These are phyloP conservation scores for Huntiella savannae DNA, from an alignment of 2,329 filamentous ascomycete genomes.

Conservation along the genomic window DNA sequence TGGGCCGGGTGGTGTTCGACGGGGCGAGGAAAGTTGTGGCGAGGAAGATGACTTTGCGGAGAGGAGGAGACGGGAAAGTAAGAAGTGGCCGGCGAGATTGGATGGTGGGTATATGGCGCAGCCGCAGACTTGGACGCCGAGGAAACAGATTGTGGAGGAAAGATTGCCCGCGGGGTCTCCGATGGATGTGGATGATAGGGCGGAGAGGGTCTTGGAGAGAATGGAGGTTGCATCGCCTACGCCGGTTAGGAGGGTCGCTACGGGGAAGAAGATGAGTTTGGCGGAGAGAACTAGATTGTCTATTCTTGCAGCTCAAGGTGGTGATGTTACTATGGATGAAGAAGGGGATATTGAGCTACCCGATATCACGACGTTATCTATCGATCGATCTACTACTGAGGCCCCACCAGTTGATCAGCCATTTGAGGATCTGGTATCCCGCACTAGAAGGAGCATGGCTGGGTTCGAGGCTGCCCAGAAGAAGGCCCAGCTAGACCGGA, in stretches of 20 bases:
- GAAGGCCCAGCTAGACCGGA: constrained; percentile 38
- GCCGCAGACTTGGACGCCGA: not conserved
- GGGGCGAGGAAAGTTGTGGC: not conserved
- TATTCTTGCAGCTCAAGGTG: constrained; percentile 39
- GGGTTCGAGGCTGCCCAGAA: constrained; percentile 41
- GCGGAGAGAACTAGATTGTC: constrained; percentile 66
- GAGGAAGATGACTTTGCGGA: not conserved
- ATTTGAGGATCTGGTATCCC: constrained; percentile 33
- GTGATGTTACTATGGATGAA: constrained; percentile 9
- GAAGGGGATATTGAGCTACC: constrained; percentile 13
- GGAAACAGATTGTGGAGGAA: too few relatives aligned
- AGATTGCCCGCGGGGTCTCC: not conserved
- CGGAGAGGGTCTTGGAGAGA: constrained; percentile 36
- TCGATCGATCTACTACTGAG: not conserved
- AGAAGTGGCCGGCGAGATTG: not conserved
- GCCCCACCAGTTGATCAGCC: constrained; percentile 12
- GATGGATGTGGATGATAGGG: constrained; percentile 25
- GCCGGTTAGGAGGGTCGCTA: constrained; percentile 29
- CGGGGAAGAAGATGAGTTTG: constrained; percentile 40
- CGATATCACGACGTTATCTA: constrained; percentile 12
- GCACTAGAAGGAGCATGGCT: constrained; percentile 42
- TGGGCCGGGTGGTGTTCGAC: not conserved
- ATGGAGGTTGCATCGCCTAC: constrained; percentile 38
- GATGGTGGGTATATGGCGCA: not conserved
- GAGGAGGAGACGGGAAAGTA: not conserved